A percentile compares a stretch with the other conserved stretches of the same genome.
These are phyloP conservation scores for Paraleonurus japonicus DNA, from an alignment of 257 asterid species.

Conservation along the genomic window DNA sequence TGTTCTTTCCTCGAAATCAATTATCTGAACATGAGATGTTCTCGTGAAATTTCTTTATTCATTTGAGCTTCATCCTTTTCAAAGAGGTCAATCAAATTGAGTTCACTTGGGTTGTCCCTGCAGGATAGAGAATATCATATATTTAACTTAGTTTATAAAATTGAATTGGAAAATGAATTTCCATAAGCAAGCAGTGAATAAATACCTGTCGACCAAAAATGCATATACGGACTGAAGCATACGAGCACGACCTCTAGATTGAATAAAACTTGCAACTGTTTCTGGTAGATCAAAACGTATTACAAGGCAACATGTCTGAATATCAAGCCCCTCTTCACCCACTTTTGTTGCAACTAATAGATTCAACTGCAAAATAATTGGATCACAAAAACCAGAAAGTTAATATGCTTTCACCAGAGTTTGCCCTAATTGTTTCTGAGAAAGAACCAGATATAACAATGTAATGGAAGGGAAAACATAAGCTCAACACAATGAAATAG, in stretches of 20 bases:
- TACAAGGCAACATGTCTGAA: conserved; percentile 99
- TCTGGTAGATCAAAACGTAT: conserved; percentile 98
- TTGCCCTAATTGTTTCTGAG: neutral
- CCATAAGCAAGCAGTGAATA: conserved; percentile 25
- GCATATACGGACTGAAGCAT: conserved; percentile 97
- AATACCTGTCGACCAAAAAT: conserved; percentile 87
- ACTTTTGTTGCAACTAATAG: conserved; percentile 96
- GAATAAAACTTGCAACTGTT: conserved; percentile 96
- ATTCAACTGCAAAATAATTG: conserved; percentile 65
- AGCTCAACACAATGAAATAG: conserved; percentile 13
- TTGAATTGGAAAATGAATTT: conserved; percentile 19
- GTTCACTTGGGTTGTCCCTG: conserved; percentile 73
- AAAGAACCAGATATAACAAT: conserved; percentile 17
- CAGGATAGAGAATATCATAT: conserved; percentile 31
- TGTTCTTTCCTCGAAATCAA: conserved; percentile 56
- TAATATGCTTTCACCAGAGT: neutral
- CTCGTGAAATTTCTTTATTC: conserved; percentile 76
- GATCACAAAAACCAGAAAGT: conserved; percentile 18
- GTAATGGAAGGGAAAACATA: conserved; percentile 11
- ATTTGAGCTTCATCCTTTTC: conserved; percentile 67
- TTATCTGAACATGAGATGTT: conserved; percentile 36
- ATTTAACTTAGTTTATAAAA: conserved; percentile 27
- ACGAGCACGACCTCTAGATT: conserved; percentile 97
- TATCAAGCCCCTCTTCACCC: conserved; percentile 99
- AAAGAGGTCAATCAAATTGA: conserved; percentile 64